Evolutionary conservation across 495 filamentous ascomycete genomes (phyloP).

Genomic region (Penicillium alfredii): DNA sequence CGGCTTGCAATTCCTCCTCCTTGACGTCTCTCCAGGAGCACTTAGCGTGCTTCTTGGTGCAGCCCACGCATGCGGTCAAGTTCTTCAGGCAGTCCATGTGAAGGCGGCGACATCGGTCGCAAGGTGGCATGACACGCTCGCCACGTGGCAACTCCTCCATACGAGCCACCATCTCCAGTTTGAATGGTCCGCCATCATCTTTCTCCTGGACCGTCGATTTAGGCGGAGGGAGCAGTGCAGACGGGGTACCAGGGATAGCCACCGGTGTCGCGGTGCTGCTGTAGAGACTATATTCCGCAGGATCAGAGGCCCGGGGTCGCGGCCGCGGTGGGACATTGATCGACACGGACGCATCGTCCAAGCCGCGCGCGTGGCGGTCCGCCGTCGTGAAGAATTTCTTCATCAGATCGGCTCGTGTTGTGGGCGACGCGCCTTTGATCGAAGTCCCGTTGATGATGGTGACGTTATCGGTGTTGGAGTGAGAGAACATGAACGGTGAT

Average conservation of each 20-base stretch:
- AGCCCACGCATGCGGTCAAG: constrained; percentile 76
- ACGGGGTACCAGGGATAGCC: constrained; percentile 47
- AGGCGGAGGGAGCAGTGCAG: constrained; percentile 45
- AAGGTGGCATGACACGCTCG: constrained; percentile 68
- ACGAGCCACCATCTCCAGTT: constrained; percentile 60
- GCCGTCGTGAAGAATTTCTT: constrained; percentile 54
- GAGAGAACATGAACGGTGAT: constrained; percentile 39
- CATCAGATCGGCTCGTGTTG: constrained; percentile 47
- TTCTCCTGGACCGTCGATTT: constrained; percentile 45
- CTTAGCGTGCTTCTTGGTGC: constrained; percentile 82
- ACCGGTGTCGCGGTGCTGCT: constrained; percentile 39
- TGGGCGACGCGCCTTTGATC: constrained; percentile 48
- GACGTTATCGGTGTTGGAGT: constrained; percentile 40
- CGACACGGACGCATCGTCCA: constrained; percentile 26
- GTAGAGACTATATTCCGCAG: constrained; percentile 33
- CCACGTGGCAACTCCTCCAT: constrained; percentile 72
- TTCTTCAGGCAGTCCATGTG: constrained; percentile 81
- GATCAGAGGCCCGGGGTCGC: constrained; percentile 34
- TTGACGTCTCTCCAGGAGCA: constrained; percentile 76
- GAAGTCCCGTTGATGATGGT: constrained; percentile 47
- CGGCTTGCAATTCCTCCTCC: constrained; percentile 56
- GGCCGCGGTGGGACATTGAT: constrained; percentile 27
- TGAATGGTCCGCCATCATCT: constrained; percentile 57
- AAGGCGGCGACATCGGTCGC: constrained; percentile 74
- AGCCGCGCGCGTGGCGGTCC: constrained; percentile 41